Base-by-base conservation (phyloP, 495 filamentous ascomycete genomes). In the Tuber magnatum region DNA sequence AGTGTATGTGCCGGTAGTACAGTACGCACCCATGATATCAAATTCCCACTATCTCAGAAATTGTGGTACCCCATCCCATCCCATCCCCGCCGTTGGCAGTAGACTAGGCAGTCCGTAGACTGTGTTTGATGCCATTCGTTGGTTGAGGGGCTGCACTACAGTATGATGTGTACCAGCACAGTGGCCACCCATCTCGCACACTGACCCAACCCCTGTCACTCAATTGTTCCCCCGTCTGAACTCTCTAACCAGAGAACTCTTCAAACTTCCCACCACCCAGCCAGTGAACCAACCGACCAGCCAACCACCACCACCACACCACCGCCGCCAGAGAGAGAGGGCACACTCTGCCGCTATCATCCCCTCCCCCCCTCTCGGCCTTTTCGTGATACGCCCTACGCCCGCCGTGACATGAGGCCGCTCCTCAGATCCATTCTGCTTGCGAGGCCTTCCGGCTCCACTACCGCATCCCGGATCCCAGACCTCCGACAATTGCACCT, bases 361-460 rank as follows among this genome's bases (percentile, higher is more conserved):
- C 43, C 28, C 18, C 46, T 12, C 22, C 28, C 68, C 73, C 41
- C 65, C 38, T 42, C 43, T 65, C 72, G 41, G 42, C 44, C 24
- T 41, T 73, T 74, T 69, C 48, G 75, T 70, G 46, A 75, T 48
- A 68, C 72, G 39, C 42, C 68, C 40, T n/a, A 41, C 42, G 10
- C 69, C 69, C 42, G 24, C 24, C 69, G 69, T 40, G 69, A 40
- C 42, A 80, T 80, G 78, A 73, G 78, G 71, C 77, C 77, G 65
- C 73, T 80, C 71, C 74, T 80, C 41, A 79, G 77, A 75, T 76
- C 73, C 22, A 78, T 78, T 70, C 76, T 79, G 70, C 76, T 80
- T 56, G 70, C 73, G 46, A 72, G 73, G 78, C 77, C 78, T n/a
- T 78, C 77, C 2, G 41, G 40, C 35, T 41, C 77, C 51, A 71